These are phyloP conservation scores for Cercospora nicotianae DNA, from an alignment of 2,329 filamentous ascomycete species.

Conservation along the genomic window DNA sequence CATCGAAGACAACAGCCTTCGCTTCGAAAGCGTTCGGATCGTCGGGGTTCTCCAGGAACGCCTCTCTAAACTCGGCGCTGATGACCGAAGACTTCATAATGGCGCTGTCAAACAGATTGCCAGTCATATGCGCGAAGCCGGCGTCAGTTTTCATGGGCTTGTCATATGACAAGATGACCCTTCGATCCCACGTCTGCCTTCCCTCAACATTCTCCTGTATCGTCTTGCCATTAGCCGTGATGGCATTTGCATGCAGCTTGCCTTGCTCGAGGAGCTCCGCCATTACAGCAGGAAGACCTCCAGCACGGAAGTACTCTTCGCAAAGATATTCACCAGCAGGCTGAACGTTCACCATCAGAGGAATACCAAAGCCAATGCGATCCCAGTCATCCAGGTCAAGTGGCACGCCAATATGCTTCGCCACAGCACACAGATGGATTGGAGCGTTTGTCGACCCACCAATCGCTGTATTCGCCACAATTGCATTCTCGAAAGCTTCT, in stretches of 20 bases:
- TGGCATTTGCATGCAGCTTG: slow-evolving; percentile 46
- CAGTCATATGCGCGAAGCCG: slow-evolving; percentile 46
- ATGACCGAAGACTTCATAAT: slow-evolving; percentile 38
- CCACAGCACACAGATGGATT: slow-evolving; percentile 57
- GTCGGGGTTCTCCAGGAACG: slow-evolving; percentile 31
- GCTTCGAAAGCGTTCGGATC: slow-evolving; percentile 36
- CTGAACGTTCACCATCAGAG: slow-evolving; percentile 57
- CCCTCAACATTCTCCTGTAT: slow-evolving; percentile 47
- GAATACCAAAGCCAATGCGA: slow-evolving; percentile 50
- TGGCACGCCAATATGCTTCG: slow-evolving; percentile 55
- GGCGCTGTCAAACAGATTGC: slow-evolving; percentile 36
- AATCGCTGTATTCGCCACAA: slow-evolving; percentile 56
- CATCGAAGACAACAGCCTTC: slow-evolving; percentile 35
- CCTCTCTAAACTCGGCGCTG: slow-evolving; percentile 30
- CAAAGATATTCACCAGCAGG: slow-evolving; percentile 55
- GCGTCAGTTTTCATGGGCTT: slow-evolving; percentile 53
- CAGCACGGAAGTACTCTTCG: slow-evolving; percentile 57
- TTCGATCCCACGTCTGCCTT: slow-evolving; percentile 53
- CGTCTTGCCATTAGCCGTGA: slow-evolving; percentile 52
- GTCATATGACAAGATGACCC: slow-evolving; percentile 48
- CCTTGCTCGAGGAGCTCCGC: slow-evolving; percentile 54
- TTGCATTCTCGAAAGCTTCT: slow-evolving; percentile 58
- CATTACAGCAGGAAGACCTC: slow-evolving; percentile 55
- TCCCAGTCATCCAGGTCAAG: slow-evolving; percentile 58
- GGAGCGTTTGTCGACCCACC: slow-evolving; percentile 59